A percentile compares a stretch with the other conserved stretches of the same genome.
These are phyloP conservation scores for Cordyceps cateniannulata DNA, from an alignment of 2,329 filamentous ascomycete species.

Conservation along the genomic window DNA sequence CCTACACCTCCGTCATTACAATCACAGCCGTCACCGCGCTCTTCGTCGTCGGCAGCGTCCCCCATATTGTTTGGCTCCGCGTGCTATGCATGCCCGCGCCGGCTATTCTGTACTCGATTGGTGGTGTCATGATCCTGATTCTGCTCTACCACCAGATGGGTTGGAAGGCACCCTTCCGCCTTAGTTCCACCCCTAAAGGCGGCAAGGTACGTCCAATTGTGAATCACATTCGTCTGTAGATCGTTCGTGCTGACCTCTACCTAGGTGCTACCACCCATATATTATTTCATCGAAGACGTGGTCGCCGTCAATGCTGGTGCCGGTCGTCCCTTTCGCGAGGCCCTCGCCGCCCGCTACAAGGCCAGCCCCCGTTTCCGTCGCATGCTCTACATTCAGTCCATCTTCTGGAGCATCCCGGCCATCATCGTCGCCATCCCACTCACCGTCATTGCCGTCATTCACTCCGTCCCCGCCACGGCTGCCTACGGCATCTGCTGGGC, in stretches of 20 bases:
- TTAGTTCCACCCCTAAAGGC: conserved; percentile 57
- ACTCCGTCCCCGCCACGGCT: conserved; percentile 27
- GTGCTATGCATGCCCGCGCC: conserved; percentile 46
- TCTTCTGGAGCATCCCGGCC: conserved; percentile 35
- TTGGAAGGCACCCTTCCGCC: conserved; percentile 50
- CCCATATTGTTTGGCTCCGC: conserved; percentile 41
- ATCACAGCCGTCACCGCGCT: conserved; percentile 44
- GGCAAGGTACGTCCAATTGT: conserved; percentile 24
- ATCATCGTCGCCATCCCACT: conserved; percentile 30
- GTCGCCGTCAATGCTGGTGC: conserved; percentile 60
- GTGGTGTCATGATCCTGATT: conserved; percentile 34
- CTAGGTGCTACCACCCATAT: conserved; percentile 52
- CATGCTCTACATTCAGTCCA: conserved; percentile 33
- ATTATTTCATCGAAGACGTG: conserved; percentile 62
- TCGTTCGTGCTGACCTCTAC: not conserved
- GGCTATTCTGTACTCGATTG: conserved; percentile 42
- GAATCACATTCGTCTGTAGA: not conserved
- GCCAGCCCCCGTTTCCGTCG: conserved; percentile 35
- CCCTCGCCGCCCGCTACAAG: conserved; percentile 34
- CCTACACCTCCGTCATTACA: conserved; percentile 38
- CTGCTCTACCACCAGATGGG: conserved; percentile 29
- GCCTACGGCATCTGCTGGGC: conserved; percentile 34
- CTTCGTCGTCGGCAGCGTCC: conserved; percentile 44
- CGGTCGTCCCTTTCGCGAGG: conserved; percentile 35
- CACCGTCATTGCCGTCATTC: conserved; percentile 30